Evolutionary conservation across 768 basidiomycete species (phyloP).

Genomic region (Paxillus ammoniavirescens): DNA sequence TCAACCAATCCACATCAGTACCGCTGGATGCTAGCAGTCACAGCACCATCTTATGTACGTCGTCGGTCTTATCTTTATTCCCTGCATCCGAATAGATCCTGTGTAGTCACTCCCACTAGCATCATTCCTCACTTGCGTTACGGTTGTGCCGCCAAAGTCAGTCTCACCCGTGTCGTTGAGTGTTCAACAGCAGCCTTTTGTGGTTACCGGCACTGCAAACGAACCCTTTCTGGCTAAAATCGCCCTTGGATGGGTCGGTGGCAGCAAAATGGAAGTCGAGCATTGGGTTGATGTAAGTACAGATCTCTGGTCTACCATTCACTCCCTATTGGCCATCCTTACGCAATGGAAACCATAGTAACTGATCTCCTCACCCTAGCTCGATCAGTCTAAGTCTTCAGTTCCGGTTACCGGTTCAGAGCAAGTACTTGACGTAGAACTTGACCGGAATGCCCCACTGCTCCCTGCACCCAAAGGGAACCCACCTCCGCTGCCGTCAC

Average conservation of each 20-base stretch:
- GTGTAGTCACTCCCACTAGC: slow-evolving; percentile 26
- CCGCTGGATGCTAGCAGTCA: slow-evolving; percentile 45
- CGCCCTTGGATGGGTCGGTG: slow-evolving; percentile 39
- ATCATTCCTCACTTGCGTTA: slow-evolving; percentile 36
- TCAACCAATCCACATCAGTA: slow-evolving; percentile 35
- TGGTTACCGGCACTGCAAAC: slow-evolving; percentile 39
- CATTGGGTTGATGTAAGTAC: slow-evolving; percentile 51
- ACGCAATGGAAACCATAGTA: not conserved
- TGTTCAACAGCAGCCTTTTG: slow-evolving; percentile 39
- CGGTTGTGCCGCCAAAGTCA: slow-evolving; percentile 36
- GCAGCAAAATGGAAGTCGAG: slow-evolving; percentile 44
- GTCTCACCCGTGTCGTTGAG: slow-evolving; percentile 32
- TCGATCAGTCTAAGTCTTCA: slow-evolving; percentile 39
- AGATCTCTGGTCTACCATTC: not conserved
- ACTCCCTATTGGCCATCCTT: not conserved
- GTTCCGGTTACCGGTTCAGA: slow-evolving; percentile 44
- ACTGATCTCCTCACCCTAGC: slow-evolving; percentile 26
- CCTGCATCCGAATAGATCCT: not conserved
- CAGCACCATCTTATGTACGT: slow-evolving; percentile 48
- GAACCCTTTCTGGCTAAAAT: slow-evolving; percentile 45
- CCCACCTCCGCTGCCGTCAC: slow-evolving; percentile 24
- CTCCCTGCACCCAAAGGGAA: slow-evolving; percentile 27
- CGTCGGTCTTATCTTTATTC: not conserved
- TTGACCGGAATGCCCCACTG: slow-evolving; percentile 42
- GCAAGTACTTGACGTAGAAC: slow-evolving; percentile 49